Conservation (phyloP, 2,329 filamentous ascomycete genomes). For the Calonectria pseudoreteaudii region DNA sequence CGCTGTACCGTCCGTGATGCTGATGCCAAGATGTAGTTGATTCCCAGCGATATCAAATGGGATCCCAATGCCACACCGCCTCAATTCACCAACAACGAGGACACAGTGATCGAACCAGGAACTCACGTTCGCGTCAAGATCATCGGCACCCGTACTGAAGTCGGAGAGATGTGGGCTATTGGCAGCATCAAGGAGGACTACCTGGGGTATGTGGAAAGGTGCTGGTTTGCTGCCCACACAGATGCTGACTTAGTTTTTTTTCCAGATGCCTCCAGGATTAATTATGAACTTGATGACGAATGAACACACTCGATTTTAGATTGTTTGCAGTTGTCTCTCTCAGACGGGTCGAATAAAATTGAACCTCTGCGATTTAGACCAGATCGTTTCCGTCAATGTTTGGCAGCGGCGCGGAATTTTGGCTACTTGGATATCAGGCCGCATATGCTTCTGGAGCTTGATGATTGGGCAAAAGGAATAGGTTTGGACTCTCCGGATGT, state of each 20-base stretch:
- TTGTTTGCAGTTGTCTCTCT: slow-evolving; percentile 24
- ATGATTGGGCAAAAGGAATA: background rate
- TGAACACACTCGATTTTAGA: slow-evolving; percentile 28
- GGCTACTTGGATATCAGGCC: slow-evolving; percentile 11
- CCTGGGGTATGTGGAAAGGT: slow-evolving; percentile 64
- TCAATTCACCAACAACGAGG: slow-evolving; percentile 94
- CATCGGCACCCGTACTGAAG: slow-evolving; percentile 91
- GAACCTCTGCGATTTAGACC: slow-evolving; percentile 17
- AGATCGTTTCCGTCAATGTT: background rate
- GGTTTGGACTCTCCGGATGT: slow-evolving; percentile 10
- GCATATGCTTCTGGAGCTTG: slow-evolving; percentile 7
- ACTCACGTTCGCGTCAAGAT: slow-evolving; percentile 95
- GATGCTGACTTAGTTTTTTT: background rate
- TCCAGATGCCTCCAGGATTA: slow-evolving; percentile 47
- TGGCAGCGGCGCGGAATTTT: slow-evolving; percentile 5
- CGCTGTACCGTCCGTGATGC: background rate
- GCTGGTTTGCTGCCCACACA: slow-evolving; percentile 20
- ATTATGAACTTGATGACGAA: slow-evolving; percentile 26
- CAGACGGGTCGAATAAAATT: slow-evolving; percentile 10
- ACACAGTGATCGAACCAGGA: slow-evolving; percentile 92
- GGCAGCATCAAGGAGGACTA: slow-evolving; percentile 94
- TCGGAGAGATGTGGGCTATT: slow-evolving; percentile 96
- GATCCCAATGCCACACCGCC: slow-evolving; percentile 97
- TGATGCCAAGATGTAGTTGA: slow-evolving; percentile 70
- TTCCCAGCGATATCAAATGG: slow-evolving; percentile 92